Base-by-base conservation (phyloP, 345 rosid species). In the Aquilaria yunnanensis region DNA sequence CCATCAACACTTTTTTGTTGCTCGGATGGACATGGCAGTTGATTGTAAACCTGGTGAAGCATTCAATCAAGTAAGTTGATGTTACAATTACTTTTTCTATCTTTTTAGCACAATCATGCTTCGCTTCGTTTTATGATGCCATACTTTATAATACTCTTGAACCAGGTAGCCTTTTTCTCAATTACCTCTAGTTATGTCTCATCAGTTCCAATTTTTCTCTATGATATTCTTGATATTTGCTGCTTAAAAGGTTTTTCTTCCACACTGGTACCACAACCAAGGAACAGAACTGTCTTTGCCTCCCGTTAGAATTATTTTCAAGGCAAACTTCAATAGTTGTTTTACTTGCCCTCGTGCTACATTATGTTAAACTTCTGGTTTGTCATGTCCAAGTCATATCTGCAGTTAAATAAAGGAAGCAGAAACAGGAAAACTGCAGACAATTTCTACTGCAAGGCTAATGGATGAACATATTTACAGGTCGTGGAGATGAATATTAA, bases 1-100 rank as follows among this genome's bases (percentile, higher is more conserved):
- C 55, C 95, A 87, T 74, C 95, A 87, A 67, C 95, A 87, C 74
- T 85, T 87, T 60, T 87, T 85, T 69, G 91, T 87, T 30, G 83
- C 91, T 70, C 85, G 87, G 47, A 79, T 85, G 91, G 81, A 87
- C 80, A 82, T 84, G 88, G 88, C 86, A 2, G 90, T 87, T 57
- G 90, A 87, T 63, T 87, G 91, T 75, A 83, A 68, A 65, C 84
- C 89, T 29, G 91, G 89, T 31, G 95, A 87, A 78, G 52, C 89
- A 47, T 78, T 72, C 59, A 87, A 87, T 77, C 87, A 85, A 79
- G 89, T 81, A 67, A 45, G 2, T 52, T 32, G 45, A 45, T 14
- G 14, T 13, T 54, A 57, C 46, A 65, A 1, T 37, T 31, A 14
- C 31, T 41, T 60, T 61, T 5, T 37, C 5, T 37, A 23, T 37